A percentile compares a stretch with the other conserved stretches of the same genome.
Conservation (phyloP, 75 land plant genomes). For the Sequoiadendron giganteum region DNA sequence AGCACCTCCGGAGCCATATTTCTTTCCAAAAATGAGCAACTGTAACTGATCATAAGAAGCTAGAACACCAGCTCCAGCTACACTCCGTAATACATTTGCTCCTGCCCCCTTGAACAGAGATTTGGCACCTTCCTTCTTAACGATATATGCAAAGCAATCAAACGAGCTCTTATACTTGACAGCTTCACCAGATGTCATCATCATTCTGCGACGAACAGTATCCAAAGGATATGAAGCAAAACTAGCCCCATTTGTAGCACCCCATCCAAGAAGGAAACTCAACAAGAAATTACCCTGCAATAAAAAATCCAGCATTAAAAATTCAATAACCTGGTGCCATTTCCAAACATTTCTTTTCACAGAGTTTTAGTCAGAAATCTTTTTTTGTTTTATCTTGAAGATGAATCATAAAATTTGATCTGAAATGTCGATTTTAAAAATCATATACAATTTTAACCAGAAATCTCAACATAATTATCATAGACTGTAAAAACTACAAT, state of each 20-base stretch:
- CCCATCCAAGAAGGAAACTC: conserved; percentile 41
- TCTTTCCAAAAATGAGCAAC: conserved; percentile 41
- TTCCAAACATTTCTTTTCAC: too few relatives aligned
- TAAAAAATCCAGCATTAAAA: background rate
- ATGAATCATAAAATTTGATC: too few relatives aligned
- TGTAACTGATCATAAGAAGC: conserved; percentile 46
- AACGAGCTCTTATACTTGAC: conserved; percentile 39
- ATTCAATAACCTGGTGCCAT: too few relatives aligned
- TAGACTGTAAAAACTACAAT: too few relatives aligned
- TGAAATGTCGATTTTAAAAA: too few relatives aligned
- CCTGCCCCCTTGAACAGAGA: conserved; percentile 57
- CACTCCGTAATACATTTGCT: conserved; percentile 45
- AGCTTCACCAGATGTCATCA: conserved; percentile 51
- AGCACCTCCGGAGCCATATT: conserved; percentile 41
- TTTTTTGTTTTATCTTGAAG: too few relatives aligned
- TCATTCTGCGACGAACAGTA: conserved; percentile 41
- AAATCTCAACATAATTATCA: too few relatives aligned
- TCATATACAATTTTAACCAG: too few relatives aligned
- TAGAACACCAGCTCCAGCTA: conserved; percentile 56
- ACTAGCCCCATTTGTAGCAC: conserved; percentile 35
- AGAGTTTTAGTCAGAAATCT: too few relatives aligned
- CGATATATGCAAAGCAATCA: conserved; percentile 29
- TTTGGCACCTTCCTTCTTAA: conserved; percentile 39
- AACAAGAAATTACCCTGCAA: conserved; percentile 29
- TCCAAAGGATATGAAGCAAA: conserved; percentile 44